Evolutionary conservation across 495 filamentous ascomycete genomes (phyloP).

Genomic region (Coniosporium apollinis): DNA sequence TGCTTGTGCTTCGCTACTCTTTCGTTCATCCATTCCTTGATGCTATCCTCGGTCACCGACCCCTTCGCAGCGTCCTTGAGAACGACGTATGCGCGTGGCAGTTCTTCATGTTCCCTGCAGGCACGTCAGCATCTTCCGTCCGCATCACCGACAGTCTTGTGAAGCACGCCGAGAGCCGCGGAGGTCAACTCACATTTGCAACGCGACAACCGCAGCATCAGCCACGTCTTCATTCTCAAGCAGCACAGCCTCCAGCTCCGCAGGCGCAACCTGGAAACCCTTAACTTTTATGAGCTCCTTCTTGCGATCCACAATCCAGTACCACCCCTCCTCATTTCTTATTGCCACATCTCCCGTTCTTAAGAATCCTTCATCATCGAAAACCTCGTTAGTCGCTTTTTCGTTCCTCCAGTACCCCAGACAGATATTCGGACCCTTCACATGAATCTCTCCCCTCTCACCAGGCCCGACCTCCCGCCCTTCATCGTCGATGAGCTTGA

Average conservation of each 20-base stretch:
- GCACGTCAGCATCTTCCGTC: too few species aligned
- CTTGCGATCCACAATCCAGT: conserved; percentile 26
- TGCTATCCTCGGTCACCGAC: conserved; percentile 13
- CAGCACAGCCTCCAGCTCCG: conserved; percentile 32
- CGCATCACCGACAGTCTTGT: background rate
- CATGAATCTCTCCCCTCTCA: conserved; percentile 23
- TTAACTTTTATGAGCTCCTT: conserved; percentile 31
- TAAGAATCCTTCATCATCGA: conserved; percentile 23
- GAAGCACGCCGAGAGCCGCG: background rate
- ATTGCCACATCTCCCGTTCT: conserved; percentile 24
- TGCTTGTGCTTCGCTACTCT: conserved; percentile 24
- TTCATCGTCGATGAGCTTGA: conserved; percentile 22
- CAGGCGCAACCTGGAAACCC: conserved; percentile 30
- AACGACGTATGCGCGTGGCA: conserved; percentile 20
- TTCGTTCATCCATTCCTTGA: conserved; percentile 17
- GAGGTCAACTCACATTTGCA: conserved; percentile 8
- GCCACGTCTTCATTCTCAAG: conserved; percentile 24
- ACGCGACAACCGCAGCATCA: conserved; percentile 28
- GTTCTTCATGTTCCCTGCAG: conserved; percentile 23
- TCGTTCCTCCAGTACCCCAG: conserved; percentile 25
- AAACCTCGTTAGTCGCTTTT: conserved; percentile 20
- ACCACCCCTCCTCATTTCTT: conserved; percentile 19
- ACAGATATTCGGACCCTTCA: conserved; percentile 25
- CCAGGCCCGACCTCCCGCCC: conserved; percentile 20
- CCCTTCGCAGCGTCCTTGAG: conserved; percentile 14